Evolutionary conservation across 2,329 filamentous ascomycete genomes (phyloP).

Genomic region (Calonectria multiphialidica): DNA sequence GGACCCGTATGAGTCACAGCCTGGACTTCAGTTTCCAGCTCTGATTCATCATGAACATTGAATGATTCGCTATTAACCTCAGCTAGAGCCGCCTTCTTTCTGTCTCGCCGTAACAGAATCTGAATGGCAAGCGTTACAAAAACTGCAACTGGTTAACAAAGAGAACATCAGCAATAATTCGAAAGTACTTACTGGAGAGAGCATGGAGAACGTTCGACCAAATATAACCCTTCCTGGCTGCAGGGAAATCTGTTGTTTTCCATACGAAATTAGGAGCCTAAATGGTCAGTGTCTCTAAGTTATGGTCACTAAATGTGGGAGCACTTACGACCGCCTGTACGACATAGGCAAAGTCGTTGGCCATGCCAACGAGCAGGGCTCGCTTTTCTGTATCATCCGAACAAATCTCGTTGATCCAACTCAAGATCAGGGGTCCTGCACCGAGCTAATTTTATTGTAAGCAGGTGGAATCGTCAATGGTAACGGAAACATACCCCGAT

Average conservation of each 20-base stretch:
- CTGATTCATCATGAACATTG: neutral
- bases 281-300: neutral
- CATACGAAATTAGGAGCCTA: slow-evolving; percentile 34
- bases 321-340: slow-evolving; percentile 32
- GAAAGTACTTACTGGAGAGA: slow-evolving; percentile 17
- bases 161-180: neutral
- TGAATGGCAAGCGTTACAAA: neutral
- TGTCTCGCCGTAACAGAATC: neutral
- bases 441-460: slow-evolving; percentile 12
- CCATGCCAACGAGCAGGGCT: slow-evolving; percentile 31
- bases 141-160: neutral
- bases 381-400: slow-evolving; percentile 37
- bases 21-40: neutral
- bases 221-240: slow-evolving; percentile 29
- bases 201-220: slow-evolving; percentile 28
- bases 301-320: accelerated
- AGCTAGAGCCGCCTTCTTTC: neutral
- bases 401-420: slow-evolving; percentile 40
- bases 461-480: neutral
- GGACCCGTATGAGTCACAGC: neutral
- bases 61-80: neutral
- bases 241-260: slow-evolving; percentile 34
- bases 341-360: slow-evolving; percentile 31
- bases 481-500: slow-evolving; percentile 30
- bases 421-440: slow-evolving; percentile 36